These are phyloP conservation scores for Arctostaphylos glauca DNA, from an alignment of 148 eudicot species.

Conservation along the genomic window DNA sequence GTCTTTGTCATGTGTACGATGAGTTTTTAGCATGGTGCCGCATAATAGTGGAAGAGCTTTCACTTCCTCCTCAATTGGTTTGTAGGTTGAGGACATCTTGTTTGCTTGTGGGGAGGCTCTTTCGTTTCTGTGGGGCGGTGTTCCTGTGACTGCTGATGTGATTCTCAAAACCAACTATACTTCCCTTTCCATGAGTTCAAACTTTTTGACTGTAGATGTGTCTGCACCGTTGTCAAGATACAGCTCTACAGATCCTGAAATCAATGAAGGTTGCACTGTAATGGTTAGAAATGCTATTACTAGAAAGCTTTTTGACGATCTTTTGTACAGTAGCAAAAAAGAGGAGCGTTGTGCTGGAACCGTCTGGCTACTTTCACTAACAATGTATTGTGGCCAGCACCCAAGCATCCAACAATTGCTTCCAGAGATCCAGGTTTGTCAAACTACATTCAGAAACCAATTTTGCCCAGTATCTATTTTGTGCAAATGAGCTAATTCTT, in stretches of 20 bases:
- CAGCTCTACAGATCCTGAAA: slow-evolving; percentile 39
- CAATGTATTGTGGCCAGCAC: slow-evolving; percentile 88
- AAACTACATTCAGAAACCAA: not conserved
- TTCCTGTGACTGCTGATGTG: slow-evolving; percentile 85
- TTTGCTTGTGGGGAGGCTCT: slow-evolving; percentile 99
- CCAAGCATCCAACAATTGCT: slow-evolving; percentile 71
- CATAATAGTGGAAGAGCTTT: not conserved
- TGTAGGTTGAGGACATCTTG: slow-evolving; percentile 87
- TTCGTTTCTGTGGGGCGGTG: slow-evolving; percentile 91
- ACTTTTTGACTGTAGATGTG: slow-evolving; percentile 69
- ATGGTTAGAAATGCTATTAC: slow-evolving; percentile 65
- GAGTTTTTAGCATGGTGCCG: not conserved
- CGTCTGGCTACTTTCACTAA: slow-evolving; percentile 86
- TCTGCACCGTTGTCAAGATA: slow-evolving; percentile 49
- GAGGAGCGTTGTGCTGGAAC: slow-evolving; percentile 98
- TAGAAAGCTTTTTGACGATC: slow-evolving; percentile 80
- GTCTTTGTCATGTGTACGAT: not conserved
- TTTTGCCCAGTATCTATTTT: not conserved
- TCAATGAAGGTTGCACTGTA: slow-evolving; percentile 42
- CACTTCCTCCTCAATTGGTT: slow-evolving; percentile 7
- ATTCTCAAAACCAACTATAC: slow-evolving; percentile 82
- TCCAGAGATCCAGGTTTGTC: slow-evolving; percentile 92
- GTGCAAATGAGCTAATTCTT: not conserved
- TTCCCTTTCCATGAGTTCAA: slow-evolving; percentile 85
- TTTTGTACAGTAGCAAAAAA: slow-evolving; percentile 80